Percentiles rank a stretch among this genome's conserved stretches.
Evolutionary conservation across 352 stramenopile genomes (phyloP).

Genomic region (Globisporangium okanoganense): DNA sequence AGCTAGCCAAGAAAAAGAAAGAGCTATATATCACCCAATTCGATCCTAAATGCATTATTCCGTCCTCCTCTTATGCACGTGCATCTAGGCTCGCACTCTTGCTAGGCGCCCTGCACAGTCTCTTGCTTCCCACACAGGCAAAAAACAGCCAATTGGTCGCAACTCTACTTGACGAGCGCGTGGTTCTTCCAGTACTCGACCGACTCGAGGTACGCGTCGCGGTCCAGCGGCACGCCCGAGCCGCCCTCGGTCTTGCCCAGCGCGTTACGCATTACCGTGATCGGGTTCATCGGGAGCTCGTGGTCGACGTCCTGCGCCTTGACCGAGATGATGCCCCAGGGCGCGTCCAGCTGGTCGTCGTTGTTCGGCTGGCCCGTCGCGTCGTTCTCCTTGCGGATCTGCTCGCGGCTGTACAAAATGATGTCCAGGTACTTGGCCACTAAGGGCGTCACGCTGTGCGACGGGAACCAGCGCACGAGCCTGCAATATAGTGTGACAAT

Average conservation of each 20-base stretch:
- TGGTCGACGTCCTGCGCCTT: constrained; percentile 95
- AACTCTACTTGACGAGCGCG: constrained; percentile 71
- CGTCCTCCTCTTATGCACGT: constrained; percentile 22
- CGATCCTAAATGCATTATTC: constrained; percentile 26
- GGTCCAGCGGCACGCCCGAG: constrained; percentile 79
- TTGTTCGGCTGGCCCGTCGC: constrained; percentile 52
- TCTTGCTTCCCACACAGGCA: neutral
- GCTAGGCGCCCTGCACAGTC: neutral
- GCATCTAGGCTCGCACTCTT: neutral
- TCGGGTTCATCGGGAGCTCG: constrained; percentile 98
- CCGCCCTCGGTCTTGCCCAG: constrained; percentile 94
- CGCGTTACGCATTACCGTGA: constrained; percentile 98
- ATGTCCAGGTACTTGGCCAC: constrained; percentile 96
- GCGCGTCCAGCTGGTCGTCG: constrained; percentile 52
- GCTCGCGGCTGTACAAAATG: constrained; percentile 97
- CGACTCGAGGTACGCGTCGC: constrained; percentile 74
- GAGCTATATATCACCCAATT: constrained; percentile 12
- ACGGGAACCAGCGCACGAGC: constrained; percentile 89
- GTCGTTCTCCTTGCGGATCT: constrained; percentile 96
- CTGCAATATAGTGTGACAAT: constrained; percentile 23
- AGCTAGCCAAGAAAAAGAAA: neutral
- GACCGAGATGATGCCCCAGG: constrained; percentile 95
- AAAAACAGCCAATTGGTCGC: neutral
- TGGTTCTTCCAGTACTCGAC: constrained; percentile 88
- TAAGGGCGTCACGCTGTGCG: constrained; percentile 80